phyloP scores from a whole-genome alignment of 257 asterid species.

The Avicennia marina region DNA sequence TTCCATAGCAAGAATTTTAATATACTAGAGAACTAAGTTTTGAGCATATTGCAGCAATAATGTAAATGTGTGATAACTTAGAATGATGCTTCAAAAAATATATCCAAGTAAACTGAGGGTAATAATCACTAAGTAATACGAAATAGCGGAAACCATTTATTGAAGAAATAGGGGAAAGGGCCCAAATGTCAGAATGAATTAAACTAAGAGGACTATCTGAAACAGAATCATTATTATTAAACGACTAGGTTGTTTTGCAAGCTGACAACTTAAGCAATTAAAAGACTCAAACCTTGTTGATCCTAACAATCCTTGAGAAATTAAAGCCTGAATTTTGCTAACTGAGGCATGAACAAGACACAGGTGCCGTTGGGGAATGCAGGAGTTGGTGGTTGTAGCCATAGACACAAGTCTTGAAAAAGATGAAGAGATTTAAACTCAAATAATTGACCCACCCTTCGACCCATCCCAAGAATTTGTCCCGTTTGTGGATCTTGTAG shows the following conservation, averaged over 20 bases:
- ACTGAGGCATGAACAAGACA: slow-evolving; percentile 13
- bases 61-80: neutral
- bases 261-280: neutral
- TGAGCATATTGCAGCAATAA: neutral
- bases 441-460: slow-evolving; percentile 15
- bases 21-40: too few species aligned
- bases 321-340: neutral
- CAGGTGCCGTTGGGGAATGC: neutral
- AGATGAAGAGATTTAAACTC: slow-evolving; percentile 5
- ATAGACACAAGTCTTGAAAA: neutral
- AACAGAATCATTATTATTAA: neutral
- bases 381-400: neutral
- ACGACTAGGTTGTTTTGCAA: neutral
- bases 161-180: neutral
- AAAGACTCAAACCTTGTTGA: slow-evolving; percentile 1
- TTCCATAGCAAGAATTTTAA: too few species aligned
- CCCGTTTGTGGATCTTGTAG: slow-evolving; percentile 12
- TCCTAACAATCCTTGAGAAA: slow-evolving; percentile 7
- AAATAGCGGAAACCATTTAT: neutral
- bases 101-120: neutral
- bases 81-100: neutral
- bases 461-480: slow-evolving; percentile 5
- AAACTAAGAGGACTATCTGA: neutral
- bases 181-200: neutral
- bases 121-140: slow-evolving; percentile 1